Percentiles rank a stretch among this genome's conserved stretches.
Conservation (phyloP, 768 basidiomycete species). For the Lyophyllum atratum region DNA sequence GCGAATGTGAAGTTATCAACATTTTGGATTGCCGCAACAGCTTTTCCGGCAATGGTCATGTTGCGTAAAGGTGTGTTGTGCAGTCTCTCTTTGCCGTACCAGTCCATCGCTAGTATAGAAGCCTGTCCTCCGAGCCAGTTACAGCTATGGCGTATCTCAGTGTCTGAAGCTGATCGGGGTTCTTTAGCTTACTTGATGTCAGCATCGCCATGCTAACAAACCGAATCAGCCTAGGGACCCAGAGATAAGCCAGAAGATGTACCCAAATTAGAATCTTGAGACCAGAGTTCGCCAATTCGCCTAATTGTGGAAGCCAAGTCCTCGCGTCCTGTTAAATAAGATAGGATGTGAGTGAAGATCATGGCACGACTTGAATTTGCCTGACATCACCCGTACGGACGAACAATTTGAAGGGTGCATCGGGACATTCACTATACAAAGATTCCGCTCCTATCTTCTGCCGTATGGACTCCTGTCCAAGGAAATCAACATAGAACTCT, state of each 20-base stretch:
- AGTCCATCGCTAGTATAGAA: constrained; percentile 44
- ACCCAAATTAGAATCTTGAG: constrained; percentile 53
- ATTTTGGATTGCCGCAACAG: constrained; percentile 63
- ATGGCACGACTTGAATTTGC: background rate
- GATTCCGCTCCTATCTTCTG: constrained; percentile 56
- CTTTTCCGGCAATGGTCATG: constrained; percentile 53
- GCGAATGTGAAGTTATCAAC: constrained; percentile 70
- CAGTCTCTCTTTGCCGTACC: constrained; percentile 42
- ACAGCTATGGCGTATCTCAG: constrained; percentile 29
- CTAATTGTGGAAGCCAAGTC: constrained; percentile 51
- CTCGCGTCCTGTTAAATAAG: constrained; percentile 47
- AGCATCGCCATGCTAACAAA: constrained; percentile 44
- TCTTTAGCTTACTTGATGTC: constrained; percentile 47
- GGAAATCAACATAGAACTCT: constrained; percentile 52
- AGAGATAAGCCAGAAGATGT: background rate
- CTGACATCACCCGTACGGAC: constrained; percentile 57
- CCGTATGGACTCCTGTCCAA: constrained; percentile 36
- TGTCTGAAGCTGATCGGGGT: background rate
- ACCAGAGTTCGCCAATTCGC: constrained; percentile 43
- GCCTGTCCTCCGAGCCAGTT: constrained; percentile 51
- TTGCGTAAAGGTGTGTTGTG: constrained; percentile 44
- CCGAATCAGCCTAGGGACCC: constrained; percentile 15
- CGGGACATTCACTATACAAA: constrained; percentile 50
- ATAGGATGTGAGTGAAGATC: background rate
- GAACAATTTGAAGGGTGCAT: constrained; percentile 44